phyloP scores from a whole-genome alignment of 1,284 basidiomycete species.

The Ganoderma lingzhi region DNA sequence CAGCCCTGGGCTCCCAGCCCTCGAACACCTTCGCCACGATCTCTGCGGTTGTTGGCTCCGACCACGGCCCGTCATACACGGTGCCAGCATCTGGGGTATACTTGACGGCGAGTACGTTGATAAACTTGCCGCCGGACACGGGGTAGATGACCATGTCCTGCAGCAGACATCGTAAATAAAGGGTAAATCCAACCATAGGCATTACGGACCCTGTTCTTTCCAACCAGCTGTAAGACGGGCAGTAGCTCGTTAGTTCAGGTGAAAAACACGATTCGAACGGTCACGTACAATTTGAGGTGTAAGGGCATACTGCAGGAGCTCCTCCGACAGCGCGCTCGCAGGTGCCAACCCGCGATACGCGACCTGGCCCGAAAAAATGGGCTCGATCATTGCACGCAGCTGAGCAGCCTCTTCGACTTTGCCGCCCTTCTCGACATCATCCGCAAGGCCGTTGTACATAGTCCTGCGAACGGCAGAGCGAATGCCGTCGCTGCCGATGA shows the following conservation, averaged over 20 bases:
- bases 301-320: not conserved
- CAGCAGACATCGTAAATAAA: not conserved
- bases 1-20: slow-evolving; percentile 39
- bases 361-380: slow-evolving; percentile 13
- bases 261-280: too few relatives aligned
- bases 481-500: slow-evolving; percentile 61
- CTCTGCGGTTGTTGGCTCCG: slow-evolving; percentile 27
- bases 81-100: slow-evolving; percentile 29
- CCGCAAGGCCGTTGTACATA: slow-evolving; percentile 27
- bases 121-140: slow-evolving; percentile 17
- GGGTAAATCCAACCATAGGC: not conserved
- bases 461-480: slow-evolving; percentile 48
- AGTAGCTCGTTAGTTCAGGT: too few relatives aligned
- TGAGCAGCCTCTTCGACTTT: slow-evolving; percentile 12
- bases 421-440: slow-evolving; percentile 27
- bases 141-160: slow-evolving; percentile 20
- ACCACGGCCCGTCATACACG: slow-evolving; percentile 36
- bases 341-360: slow-evolving; percentile 11
- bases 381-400: not conserved
- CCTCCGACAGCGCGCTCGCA: slow-evolving; percentile 4
- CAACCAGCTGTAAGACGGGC: not conserved
- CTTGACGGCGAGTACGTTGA: slow-evolving; percentile 37
- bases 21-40: slow-evolving; percentile 31
- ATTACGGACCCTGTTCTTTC: slow-evolving; percentile 9
- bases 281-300: not conserved